phyloP scores from a whole-genome alignment of 371 early-diverging fungal genomes.

The Circinella minor region DNA sequence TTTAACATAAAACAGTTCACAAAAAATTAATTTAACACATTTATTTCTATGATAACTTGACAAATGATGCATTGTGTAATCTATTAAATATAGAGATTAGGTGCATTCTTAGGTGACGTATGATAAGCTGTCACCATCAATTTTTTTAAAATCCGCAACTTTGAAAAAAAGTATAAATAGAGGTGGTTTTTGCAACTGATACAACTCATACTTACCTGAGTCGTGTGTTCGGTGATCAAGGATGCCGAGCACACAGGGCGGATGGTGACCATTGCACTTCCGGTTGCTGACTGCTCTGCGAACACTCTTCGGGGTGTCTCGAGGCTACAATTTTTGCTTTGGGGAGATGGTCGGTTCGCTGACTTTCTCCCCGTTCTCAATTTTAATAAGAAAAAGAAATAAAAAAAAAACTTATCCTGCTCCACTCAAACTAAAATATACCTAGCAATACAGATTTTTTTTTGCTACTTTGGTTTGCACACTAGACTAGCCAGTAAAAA shows the following conservation, averaged over 20 bases:
- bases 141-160: too few relatives aligned
- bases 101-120: too few relatives aligned
- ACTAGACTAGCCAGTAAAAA: too few relatives aligned
- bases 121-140: too few relatives aligned
- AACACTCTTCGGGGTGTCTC: slow-evolving; percentile 54
- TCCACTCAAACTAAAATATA: too few relatives aligned
- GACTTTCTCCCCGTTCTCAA: slow-evolving; percentile 32
- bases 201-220: slow-evolving; percentile 58
- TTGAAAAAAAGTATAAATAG: slow-evolving; percentile 34
- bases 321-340: slow-evolving; percentile 57
- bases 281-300: slow-evolving; percentile 45
- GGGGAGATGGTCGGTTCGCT: slow-evolving; percentile 49
- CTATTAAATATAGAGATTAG: too few relatives aligned
- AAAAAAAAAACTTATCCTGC: background rate
- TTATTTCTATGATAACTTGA: too few relatives aligned
- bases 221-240: slow-evolving; percentile 48
- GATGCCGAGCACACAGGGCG: slow-evolving; percentile 43
- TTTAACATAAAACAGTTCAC: too few relatives aligned
- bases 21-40: too few relatives aligned
- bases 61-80: too few relatives aligned
- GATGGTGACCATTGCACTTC: slow-evolving; percentile 48
- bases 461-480: too few relatives aligned
- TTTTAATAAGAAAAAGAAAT: slow-evolving; percentile 33
- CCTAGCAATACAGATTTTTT: too few relatives aligned
- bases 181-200: slow-evolving; percentile 13